phyloP scores from a whole-genome alignment of 495 filamentous ascomycete species.

The Trichoderma gamsii region DNA sequence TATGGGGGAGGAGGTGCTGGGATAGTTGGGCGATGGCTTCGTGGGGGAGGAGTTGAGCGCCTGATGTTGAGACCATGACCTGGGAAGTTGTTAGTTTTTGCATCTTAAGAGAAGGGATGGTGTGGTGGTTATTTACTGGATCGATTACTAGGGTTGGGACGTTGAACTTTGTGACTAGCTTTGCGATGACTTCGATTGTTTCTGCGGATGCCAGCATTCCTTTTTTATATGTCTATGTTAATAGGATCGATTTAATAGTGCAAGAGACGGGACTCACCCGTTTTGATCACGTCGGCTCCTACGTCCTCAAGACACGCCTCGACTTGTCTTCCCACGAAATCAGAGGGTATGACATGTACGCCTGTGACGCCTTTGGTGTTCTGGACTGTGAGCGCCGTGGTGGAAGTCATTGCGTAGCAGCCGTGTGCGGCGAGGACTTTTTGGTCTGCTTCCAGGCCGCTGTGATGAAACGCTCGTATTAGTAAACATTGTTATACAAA shows the following conservation, averaged over 20 bases:
- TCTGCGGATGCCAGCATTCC: conserved; percentile 85
- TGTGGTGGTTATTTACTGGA: conserved; percentile 50
- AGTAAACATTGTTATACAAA: not conserved
- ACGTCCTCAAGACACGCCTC: conserved; percentile 77
- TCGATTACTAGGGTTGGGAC: conserved; percentile 69
- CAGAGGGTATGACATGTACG: conserved; percentile 72
- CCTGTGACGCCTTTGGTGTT: conserved; percentile 80
- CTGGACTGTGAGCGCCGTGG: conserved; percentile 89
- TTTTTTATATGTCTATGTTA: conserved; percentile 28
- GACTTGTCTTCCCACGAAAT: conserved; percentile 79
- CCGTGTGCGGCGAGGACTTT: conserved; percentile 87
- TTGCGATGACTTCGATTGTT: conserved; percentile 68
- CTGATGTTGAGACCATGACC: conserved; percentile 92
- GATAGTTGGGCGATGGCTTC: conserved; percentile 61
- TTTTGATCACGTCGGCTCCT: conserved; percentile 84
- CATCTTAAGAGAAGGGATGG: not conserved
- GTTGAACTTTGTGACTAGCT: conserved; percentile 54
- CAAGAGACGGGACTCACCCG: conserved; percentile 52
- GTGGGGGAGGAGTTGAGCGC: conserved; percentile 65
- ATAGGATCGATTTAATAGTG: not conserved
- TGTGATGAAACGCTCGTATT: conserved; percentile 29
- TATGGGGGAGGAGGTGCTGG: conserved; percentile 61
- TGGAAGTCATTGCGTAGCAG: conserved; percentile 94
- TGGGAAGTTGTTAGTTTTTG: conserved; percentile 27
- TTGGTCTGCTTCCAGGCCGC: conserved; percentile 95